Base-by-base conservation (phyloP, 2,329 filamentous ascomycete genomes). In the Colletotrichum trifolii region DNA sequence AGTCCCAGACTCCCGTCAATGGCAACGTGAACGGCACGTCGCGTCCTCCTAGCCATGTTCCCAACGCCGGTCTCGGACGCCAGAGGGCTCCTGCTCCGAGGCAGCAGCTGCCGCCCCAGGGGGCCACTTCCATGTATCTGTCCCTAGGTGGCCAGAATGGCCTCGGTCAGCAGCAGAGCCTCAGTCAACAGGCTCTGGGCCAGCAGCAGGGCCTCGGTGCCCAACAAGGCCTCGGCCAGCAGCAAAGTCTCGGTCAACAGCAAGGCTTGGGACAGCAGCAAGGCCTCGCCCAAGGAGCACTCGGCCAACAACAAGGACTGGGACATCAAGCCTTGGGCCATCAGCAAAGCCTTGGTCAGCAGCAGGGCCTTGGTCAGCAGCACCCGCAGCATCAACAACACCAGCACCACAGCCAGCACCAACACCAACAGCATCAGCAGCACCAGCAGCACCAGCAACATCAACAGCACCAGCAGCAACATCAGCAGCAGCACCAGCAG, bases 11-110 rank as follows among this genome's bases (percentile, higher is more conserved):
- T 25, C 75, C 83, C 49, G 76, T 84, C 77, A 72, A 82, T 78
- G 71, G 80, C 64, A 83, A 77, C 69, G 78, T 86, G 67, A 83
- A 81, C 74, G 78, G 84, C 59, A 71, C 83, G 71, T 82, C 81
- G 68, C 77, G 78, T 69, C 68, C 78, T 15, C 79, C 78, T 62
- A 72, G 78, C 56, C 83, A 83, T 70, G 76, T 84, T 58, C 78
- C 84, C 62, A 82, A 82, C 46, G 79, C 83, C 68, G 78, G 78
- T 65, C 76, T 81, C 63, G 76, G 81, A 63, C 76, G 80, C 54
- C 77, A 82, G 71, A 83, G 78, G 69, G 79, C 74, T 46, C 81
- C 78, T 33, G 80, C 76, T 47, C 76, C 77, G 66, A 79, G 78
- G 65, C 84, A 79, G 69, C 79, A 81, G 76, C 82, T 83, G 75